phyloP scores from a whole-genome alignment of 306 rosid genomes.

The Cucumis cinereus region DNA sequence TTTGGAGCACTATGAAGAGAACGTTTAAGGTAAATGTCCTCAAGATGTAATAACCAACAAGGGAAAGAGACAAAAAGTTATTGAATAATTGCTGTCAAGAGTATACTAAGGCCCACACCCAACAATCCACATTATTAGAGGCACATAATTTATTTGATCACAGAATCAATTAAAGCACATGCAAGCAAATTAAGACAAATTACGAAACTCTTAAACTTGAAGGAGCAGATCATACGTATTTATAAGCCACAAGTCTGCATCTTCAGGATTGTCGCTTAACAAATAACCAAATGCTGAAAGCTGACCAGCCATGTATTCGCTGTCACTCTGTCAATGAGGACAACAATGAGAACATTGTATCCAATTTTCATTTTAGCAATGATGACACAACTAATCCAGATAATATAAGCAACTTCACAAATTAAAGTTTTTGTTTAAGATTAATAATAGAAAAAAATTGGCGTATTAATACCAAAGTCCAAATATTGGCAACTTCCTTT shows the following conservation, averaged over 20 bases:
- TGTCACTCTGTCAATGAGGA: slow-evolving; percentile 55
- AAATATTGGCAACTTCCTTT: no score
- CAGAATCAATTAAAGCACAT: not conserved
- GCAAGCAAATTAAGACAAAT: no score
- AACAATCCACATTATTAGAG: not conserved
- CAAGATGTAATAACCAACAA: not conserved
- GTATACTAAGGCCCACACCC: not conserved
- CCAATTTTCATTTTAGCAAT: not conserved
- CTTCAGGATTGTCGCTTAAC: slow-evolving; percentile 61
- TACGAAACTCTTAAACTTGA: not conserved
- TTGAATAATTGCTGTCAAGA: not conserved
- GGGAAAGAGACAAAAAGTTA: not conserved
- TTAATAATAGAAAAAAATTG: not conserved
- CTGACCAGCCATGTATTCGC: slow-evolving; percentile 98
- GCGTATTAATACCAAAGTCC: not conserved
- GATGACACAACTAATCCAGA: not conserved
- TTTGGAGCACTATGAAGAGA: not conserved
- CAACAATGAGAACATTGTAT: not conserved
- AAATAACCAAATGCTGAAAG: slow-evolving; percentile 88
- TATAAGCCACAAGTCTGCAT: slow-evolving; percentile 92
- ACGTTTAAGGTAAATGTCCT: not conserved
- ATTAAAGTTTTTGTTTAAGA: not conserved
- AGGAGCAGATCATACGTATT: slow-evolving; percentile 52
- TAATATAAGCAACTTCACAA: not conserved
- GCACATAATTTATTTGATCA: not conserved